Conservation (phyloP, 768 basidiomycete species). For the Macrolepiota dolichaula region DNA sequence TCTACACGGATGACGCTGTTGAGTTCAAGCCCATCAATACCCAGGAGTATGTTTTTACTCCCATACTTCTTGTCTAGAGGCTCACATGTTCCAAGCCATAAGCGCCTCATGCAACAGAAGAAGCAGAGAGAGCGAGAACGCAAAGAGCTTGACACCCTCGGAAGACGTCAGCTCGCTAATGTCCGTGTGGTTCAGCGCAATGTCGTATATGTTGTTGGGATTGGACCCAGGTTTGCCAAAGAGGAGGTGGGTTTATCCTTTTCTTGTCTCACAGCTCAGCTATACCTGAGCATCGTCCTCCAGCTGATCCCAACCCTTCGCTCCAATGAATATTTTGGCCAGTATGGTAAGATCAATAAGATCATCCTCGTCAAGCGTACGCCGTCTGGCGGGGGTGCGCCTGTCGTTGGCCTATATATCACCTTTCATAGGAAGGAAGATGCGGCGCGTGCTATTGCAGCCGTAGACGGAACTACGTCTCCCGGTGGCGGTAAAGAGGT, state of each 20-base stretch:
- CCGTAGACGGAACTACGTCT: constrained; percentile 88
- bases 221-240: constrained; percentile 90
- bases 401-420: constrained; percentile 92
- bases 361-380: constrained; percentile 91
- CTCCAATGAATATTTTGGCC: constrained; percentile 95
- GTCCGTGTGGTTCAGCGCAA: constrained; percentile 96
- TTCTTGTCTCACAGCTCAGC: neutral
- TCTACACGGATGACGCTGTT: constrained; percentile 89
- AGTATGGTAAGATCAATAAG: constrained; percentile 97
- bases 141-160: constrained; percentile 87
- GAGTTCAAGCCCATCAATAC: constrained; percentile 94
- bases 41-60: constrained; percentile 74
- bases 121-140: constrained; percentile 92
- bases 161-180: constrained; percentile 83
- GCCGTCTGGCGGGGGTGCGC: constrained; percentile 64
- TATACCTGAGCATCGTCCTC: constrained; percentile 4
- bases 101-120: constrained; percentile 93
- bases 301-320: constrained; percentile 90
- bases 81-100: constrained; percentile 58
- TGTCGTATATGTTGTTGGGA: constrained; percentile 94
- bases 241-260: constrained; percentile 74
- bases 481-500: constrained; percentile 87
- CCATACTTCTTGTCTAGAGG: constrained; percentile 15
- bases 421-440: constrained; percentile 94
- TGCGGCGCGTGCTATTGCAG: constrained; percentile 87